Evolutionary conservation across 345 rosid species (phyloP).

Genomic region (Rhodamnia argentea): DNA sequence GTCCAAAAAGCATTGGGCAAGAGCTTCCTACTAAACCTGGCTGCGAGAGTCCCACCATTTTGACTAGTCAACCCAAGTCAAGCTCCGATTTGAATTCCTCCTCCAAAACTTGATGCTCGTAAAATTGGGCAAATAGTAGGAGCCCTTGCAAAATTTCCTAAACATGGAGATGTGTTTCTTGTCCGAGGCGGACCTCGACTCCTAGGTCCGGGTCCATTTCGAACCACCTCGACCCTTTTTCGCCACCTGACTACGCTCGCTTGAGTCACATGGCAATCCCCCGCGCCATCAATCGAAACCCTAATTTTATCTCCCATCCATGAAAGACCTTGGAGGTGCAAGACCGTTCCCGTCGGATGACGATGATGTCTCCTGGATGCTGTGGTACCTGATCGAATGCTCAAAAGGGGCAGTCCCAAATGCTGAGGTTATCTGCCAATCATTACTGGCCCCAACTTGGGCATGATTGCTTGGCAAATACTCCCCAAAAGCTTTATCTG

Average conservation of each 20-base stretch:
- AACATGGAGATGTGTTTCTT: conserved; percentile 29
- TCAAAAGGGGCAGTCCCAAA: conserved; percentile 5
- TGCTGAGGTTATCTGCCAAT: conserved; percentile 11
- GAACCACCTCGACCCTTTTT: conserved; percentile 75
- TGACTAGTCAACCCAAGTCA: too few species aligned
- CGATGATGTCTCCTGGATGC: conserved; percentile 30
- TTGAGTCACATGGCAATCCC: neutral
- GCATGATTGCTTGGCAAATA: neutral
- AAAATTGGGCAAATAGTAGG: conserved; percentile 52
- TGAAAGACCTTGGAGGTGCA: conserved; percentile 14
- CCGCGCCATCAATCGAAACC: neutral
- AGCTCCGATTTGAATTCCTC: conserved; percentile 41
- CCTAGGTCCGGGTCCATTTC: conserved; percentile 56
- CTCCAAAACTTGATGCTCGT: conserved; percentile 27
- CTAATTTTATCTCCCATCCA: conserved; percentile 2
- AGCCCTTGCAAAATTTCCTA: conserved; percentile 21
- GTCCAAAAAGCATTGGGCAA: conserved; percentile 13
- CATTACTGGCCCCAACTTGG: neutral
- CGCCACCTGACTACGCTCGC: conserved; percentile 21
- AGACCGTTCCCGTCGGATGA: conserved; percentile 21
- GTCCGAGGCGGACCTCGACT: conserved; percentile 37
- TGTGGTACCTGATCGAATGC: conserved; percentile 3
- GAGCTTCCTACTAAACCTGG: too few species aligned
- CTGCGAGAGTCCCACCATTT: too few species aligned
- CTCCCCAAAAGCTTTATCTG: neutral